Percentiles rank a stretch among this genome's conserved stretches.
These are phyloP conservation scores for Theobroma cacao DNA, from an alignment of 345 rosid genomes.

Conservation along the genomic window DNA sequence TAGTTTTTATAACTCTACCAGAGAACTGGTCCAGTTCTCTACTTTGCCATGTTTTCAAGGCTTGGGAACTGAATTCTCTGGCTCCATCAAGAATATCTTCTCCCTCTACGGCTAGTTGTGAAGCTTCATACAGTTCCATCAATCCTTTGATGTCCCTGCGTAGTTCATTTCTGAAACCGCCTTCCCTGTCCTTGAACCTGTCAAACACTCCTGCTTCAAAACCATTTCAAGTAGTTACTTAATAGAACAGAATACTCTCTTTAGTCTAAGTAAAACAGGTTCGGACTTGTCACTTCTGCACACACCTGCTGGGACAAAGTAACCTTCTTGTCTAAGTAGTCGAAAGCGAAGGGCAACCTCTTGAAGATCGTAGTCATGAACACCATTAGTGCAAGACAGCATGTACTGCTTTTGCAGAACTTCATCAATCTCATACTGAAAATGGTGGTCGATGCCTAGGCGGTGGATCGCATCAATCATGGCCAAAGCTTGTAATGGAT, in stretches of 20 bases:
- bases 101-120: slow-evolving; percentile 42
- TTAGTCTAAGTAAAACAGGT: not conserved
- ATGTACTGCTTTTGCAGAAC: slow-evolving; percentile 24
- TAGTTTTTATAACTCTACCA: slow-evolving; percentile 16
- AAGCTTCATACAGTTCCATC: slow-evolving; percentile 50
- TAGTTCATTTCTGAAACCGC: slow-evolving; percentile 13
- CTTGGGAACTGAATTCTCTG: slow-evolving; percentile 17
- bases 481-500: slow-evolving; percentile 21
- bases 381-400: not conserved
- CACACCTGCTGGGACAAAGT: slow-evolving; percentile 31
- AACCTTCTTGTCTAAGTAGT: slow-evolving; percentile 40
- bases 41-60: slow-evolving; percentile 18
- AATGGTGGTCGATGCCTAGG: slow-evolving; percentile 32
- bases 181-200: slow-evolving; percentile 27
- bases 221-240: not conserved
- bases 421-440: slow-evolving; percentile 36
- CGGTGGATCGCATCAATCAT: slow-evolving; percentile 44
- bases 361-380: slow-evolving; percentile 16
- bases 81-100: slow-evolving; percentile 47
- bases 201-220: slow-evolving; percentile 30
- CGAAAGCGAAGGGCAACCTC: slow-evolving; percentile 38
- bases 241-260: not conserved
- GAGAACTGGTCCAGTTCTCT: slow-evolving; percentile 7
- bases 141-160: slow-evolving; percentile 33
- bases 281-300: not conserved